Evolutionary conservation across 2,329 filamentous ascomycete species (phyloP).

Genomic region (Triangularia setosa): DNA sequence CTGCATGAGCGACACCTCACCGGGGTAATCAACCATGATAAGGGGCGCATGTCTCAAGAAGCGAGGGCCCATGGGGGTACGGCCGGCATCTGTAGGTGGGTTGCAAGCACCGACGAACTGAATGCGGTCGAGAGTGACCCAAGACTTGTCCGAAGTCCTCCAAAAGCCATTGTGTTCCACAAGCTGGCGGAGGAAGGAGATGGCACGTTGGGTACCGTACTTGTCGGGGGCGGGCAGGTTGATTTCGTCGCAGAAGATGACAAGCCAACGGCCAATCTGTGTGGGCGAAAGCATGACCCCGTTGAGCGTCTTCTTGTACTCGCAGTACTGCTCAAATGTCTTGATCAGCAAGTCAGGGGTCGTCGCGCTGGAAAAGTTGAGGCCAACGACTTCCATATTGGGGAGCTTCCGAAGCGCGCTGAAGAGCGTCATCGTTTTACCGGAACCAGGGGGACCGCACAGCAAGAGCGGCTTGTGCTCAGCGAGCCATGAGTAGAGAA

Average conservation of each 20-base stretch:
- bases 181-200: conserved; percentile 93
- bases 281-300: conserved; percentile 93
- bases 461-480: conserved; percentile 96
- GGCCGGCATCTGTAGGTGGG: conserved; percentile 92
- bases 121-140: conserved; percentile 95
- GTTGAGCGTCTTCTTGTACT: conserved; percentile 98
- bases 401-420: conserved; percentile 93
- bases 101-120: conserved; percentile 99
- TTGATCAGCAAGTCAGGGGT: conserved; percentile 97
- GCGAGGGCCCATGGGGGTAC: conserved; percentile 86
- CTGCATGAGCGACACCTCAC: conserved; percentile 87
- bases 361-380: conserved; percentile 98
- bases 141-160: conserved; percentile 94
- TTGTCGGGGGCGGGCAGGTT: conserved; percentile 97
- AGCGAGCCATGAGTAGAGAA: conserved; percentile 98
- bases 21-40: conserved; percentile 99
- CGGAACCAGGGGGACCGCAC: conserved; percentile 94
- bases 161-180: conserved; percentile 99
- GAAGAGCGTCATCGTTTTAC: conserved; percentile 99
- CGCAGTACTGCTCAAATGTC: conserved; percentile 98
- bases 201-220: conserved; percentile 95
- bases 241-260: conserved; percentile 99
- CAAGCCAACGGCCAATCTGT: conserved; percentile 95
- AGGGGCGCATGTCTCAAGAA: conserved; percentile 97
- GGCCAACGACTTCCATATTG: conserved; percentile 97